phyloP scores from a whole-genome alignment of 2,329 filamentous ascomycete species.

The Exutisphaerella laricina region DNA sequence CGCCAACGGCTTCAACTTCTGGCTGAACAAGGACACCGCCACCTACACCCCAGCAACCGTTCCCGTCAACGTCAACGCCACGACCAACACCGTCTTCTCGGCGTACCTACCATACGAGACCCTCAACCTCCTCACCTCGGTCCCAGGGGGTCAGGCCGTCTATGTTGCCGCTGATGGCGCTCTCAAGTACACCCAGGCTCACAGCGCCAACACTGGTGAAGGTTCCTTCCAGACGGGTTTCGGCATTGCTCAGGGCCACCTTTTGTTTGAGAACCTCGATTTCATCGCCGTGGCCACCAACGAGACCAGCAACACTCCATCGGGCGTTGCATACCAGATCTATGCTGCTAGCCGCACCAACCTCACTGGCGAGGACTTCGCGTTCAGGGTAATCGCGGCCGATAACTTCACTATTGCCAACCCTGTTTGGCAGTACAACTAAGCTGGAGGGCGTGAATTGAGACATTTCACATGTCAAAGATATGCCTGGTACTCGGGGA shows the following conservation, averaged over 20 bases:
- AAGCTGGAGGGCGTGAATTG: too few species aligned
- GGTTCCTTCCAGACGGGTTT: neutral
- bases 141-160: conserved; percentile 30
- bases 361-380: conserved; percentile 5
- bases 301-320: conserved; percentile 5
- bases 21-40: conserved; percentile 25
- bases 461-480: too few species aligned
- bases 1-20: conserved; percentile 24
- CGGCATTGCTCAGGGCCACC: conserved; percentile 1
- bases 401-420: neutral
- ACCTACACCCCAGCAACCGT: conserved; percentile 26
- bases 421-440: conserved; percentile 9
- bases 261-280: conserved; percentile 6
- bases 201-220: conserved; percentile 3
- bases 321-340: conserved; percentile 6
- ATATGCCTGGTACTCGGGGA: too few species aligned
- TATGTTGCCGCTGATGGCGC: conserved; percentile 21
- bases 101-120: conserved; percentile 17
- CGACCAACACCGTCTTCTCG: conserved; percentile 23
- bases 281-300: conserved; percentile 7
- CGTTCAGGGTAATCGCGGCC: conserved; percentile 1
- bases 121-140: conserved; percentile 20
- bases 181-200: conserved; percentile 12
- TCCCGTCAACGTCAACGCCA: conserved; percentile 5
- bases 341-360: conserved; percentile 9